These are phyloP conservation scores for Abelmoschus esculentus DNA, from an alignment of 345 rosid genomes.

Conservation along the genomic window DNA sequence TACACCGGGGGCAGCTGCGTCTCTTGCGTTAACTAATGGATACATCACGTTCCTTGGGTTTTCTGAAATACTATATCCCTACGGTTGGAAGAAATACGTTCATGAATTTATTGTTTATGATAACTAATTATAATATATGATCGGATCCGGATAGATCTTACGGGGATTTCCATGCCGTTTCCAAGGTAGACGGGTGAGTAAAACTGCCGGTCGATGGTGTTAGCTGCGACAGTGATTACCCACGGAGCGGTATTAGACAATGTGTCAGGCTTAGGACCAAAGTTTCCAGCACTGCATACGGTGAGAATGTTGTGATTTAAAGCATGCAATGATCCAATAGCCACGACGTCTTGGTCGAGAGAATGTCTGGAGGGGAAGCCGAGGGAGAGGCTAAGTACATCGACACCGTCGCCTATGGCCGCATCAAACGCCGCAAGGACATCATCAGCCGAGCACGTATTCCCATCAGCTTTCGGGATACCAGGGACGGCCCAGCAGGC, in stretches of 20 bases:
- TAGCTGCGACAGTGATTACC: constrained; percentile 75
- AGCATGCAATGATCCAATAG: constrained; percentile 64
- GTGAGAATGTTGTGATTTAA: constrained; percentile 47
- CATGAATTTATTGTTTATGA: neutral
- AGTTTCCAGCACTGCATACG: constrained; percentile 59
- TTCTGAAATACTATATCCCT: constrained; percentile 62
- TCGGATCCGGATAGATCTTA: constrained; percentile 8
- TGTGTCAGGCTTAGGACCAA: constrained; percentile 51
- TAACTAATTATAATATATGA: neutral
- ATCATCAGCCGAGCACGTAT: neutral
- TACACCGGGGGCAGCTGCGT: constrained; percentile 34
- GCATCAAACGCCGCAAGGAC: constrained; percentile 62
- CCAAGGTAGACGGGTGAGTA: constrained; percentile 45
- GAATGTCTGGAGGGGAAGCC: constrained; percentile 15
- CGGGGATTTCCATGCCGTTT: constrained; percentile 46
- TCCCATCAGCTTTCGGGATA: constrained; percentile 31
- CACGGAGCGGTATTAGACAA: constrained; percentile 67
- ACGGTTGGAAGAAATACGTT: neutral
- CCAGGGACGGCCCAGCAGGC: constrained; percentile 74
- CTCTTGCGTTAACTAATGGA: constrained; percentile 58
- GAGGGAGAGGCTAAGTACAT: constrained; percentile 62
- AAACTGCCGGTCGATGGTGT: constrained; percentile 58
- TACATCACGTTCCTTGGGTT: constrained; percentile 19
- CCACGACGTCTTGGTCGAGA: constrained; percentile 37
- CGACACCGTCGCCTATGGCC: constrained; percentile 71